Conservation (phyloP, 192 early-diverging fungal genomes). For the Podila verticillata region DNA sequence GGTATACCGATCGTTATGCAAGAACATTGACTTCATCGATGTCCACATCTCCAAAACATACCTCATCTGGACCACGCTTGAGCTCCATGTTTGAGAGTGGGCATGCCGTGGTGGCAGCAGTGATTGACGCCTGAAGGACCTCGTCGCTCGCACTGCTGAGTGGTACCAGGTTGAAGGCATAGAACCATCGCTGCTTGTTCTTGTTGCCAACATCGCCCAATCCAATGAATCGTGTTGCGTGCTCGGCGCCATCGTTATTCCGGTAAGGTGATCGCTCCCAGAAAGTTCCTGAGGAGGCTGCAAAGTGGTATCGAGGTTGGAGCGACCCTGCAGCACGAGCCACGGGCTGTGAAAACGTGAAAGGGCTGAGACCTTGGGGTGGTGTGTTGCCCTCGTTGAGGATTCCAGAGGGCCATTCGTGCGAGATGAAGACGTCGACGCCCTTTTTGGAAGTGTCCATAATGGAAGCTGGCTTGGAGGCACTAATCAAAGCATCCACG, state of each 20-base stretch:
- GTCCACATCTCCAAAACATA: neutral
- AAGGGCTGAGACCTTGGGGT: slow-evolving; percentile 5
- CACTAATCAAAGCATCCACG: slow-evolving; percentile 33
- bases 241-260: slow-evolving; percentile 60
- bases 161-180: slow-evolving; percentile 88
- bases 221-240: slow-evolving; percentile 87
- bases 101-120: slow-evolving; percentile 64
- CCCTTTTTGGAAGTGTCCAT: slow-evolving; percentile 50
- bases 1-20: neutral
- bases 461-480: slow-evolving; percentile 32
- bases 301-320: slow-evolving; percentile 93
- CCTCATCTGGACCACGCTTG: slow-evolving; percentile 37
- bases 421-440: slow-evolving; percentile 85
- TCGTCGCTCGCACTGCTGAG: slow-evolving; percentile 52
- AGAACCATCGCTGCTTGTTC: slow-evolving; percentile 89
- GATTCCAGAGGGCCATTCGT: slow-evolving; percentile 81
- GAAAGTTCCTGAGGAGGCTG: slow-evolving; percentile 70
- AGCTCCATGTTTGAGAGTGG: slow-evolving; percentile 34
- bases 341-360: slow-evolving; percentile 45
- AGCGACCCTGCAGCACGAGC: slow-evolving; percentile 57
- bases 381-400: slow-evolving; percentile 21
- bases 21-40: too few species aligned
- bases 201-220: slow-evolving; percentile 73
- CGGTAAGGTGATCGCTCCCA: slow-evolving; percentile 88
- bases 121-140: slow-evolving; percentile 47